Base-by-base conservation (phyloP, 2,329 filamentous ascomycete genomes). In the Monosporascus sp. region DNA sequence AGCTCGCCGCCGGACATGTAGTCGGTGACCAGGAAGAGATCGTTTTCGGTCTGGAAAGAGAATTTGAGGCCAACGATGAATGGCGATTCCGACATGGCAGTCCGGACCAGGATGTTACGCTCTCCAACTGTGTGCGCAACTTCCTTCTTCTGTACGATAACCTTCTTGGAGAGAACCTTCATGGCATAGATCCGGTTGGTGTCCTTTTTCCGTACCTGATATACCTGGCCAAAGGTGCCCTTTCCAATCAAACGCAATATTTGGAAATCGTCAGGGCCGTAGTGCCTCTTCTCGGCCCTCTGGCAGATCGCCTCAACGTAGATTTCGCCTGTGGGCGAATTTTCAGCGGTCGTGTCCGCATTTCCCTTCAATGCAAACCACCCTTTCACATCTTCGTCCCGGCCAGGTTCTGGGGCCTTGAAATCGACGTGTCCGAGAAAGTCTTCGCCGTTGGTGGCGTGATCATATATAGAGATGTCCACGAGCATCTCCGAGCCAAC, bases 131-230 rank as follows among this genome's bases (percentile, higher is more conserved):
- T 99, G 69, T 99, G 94, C 17, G 93, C 91, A 49, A 99, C 91
- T 71, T 99, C 94, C 74, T 99, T 99, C 83, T 99, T 99, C 74
- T 99, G 94, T 26, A 99, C 94, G 66, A 99, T 99, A 51, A 99
- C 94, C 79, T 99, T 99, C 80, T 99, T 99, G 49, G 94, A 97
- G 34, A 99, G 78, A 2, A 99, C 93, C 73, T 99, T 99, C 94
- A 99, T 99, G 57, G 94, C 94, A 67, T 99, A 99, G 56, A 99
- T 97, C 45, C 94, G 87, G 64, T 86, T 85, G 0, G 93, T 97
- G 69, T 99, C 94, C 77, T 90, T 94, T 82, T 99, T 99, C 64
- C 91, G 87, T 7, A 99, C 94, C 70, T 99, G 94, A 69, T 97
- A 99, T 2, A 99, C 94, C 71, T 99, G 94, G 1, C 94, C 94